Evolutionary conservation across 768 basidiomycete genomes (phyloP).

Genomic region (Hygrocybe coccinea): DNA sequence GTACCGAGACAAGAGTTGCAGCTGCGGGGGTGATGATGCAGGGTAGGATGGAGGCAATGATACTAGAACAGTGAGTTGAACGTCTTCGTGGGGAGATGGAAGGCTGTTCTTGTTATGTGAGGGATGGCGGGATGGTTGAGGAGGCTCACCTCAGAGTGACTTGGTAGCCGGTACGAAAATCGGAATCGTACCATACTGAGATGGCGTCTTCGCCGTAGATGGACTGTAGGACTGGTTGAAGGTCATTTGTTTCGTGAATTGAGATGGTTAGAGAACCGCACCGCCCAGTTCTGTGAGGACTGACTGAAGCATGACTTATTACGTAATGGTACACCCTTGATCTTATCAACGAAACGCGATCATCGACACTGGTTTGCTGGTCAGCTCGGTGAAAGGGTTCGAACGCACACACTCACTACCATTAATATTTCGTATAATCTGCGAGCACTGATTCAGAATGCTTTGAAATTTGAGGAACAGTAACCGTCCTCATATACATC

Average conservation of each 20-base stretch:
- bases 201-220: constrained; percentile 74
- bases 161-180: constrained; percentile 65
- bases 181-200: constrained; percentile 48
- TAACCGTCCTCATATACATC: no score
- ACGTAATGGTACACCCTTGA: no score
- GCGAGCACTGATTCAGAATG: no score
- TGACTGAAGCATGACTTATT: constrained; percentile 28
- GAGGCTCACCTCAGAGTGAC: constrained; percentile 55
- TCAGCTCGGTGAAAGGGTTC: no score
- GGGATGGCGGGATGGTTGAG: constrained; percentile 6
- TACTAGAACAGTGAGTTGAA: constrained; percentile 52
- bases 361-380: no score
- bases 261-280: constrained; percentile 12
- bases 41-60: constrained; percentile 64
- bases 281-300: constrained; percentile 47
- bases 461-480: no score
- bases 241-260: constrained; percentile 8
- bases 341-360: no score
- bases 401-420: no score
- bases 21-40: constrained; percentile 61
- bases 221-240: constrained; percentile 60
- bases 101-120: constrained; percentile 40
- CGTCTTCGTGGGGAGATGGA: constrained; percentile 47
- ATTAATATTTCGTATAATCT: no score
- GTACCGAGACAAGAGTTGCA: constrained; percentile 82